Evolutionary conservation across 345 rosid genomes (phyloP).

Genomic region (Lepidium sativum): DNA sequence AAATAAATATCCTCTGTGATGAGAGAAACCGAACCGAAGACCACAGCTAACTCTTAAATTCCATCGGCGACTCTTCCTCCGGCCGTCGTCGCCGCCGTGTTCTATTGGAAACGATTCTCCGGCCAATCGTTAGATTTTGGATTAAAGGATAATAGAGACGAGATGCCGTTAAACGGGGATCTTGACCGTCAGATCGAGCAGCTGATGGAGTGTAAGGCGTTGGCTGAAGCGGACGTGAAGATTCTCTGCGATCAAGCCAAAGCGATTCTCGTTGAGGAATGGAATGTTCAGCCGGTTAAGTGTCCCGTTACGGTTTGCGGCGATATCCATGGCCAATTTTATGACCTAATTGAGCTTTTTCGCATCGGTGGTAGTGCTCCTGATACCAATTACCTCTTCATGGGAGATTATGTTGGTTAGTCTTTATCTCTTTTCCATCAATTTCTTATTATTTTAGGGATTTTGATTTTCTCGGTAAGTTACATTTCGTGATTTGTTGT

Average conservation of each 20-base stretch:
- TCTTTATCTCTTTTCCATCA: slow-evolving; percentile 11
- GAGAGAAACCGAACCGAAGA: slow-evolving; percentile 12
- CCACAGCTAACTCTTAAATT: not conserved
- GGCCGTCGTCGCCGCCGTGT: not conserved
- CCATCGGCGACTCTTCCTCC: slow-evolving; percentile 3
- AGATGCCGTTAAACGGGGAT: slow-evolving; percentile 87
- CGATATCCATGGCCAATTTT: slow-evolving; percentile 97
- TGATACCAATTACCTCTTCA: slow-evolving; percentile 93
- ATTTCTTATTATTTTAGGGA: not conserved
- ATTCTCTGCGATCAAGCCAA: slow-evolving; percentile 96
- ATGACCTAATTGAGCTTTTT: slow-evolving; percentile 96
- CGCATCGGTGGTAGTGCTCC: slow-evolving; percentile 95
- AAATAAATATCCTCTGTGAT: slow-evolving; percentile 3
- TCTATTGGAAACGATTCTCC: not conserved
- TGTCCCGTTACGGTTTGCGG: slow-evolving; percentile 99
- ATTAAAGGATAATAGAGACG: not conserved
- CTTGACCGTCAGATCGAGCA: slow-evolving; percentile 98
- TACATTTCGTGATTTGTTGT: not conserved
- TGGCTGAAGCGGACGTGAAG: slow-evolving; percentile 87
- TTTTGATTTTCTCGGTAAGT: not conserved
- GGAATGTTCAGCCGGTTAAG: slow-evolving; percentile 99
- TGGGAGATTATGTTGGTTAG: slow-evolving; percentile 99
- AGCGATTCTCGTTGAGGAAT: slow-evolving; percentile 92
- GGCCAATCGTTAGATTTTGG: not conserved
- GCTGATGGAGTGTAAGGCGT: slow-evolving; percentile 94